These are phyloP conservation scores for Suillus ampliporus DNA, from an alignment of 768 basidiomycete species.

Conservation along the genomic window DNA sequence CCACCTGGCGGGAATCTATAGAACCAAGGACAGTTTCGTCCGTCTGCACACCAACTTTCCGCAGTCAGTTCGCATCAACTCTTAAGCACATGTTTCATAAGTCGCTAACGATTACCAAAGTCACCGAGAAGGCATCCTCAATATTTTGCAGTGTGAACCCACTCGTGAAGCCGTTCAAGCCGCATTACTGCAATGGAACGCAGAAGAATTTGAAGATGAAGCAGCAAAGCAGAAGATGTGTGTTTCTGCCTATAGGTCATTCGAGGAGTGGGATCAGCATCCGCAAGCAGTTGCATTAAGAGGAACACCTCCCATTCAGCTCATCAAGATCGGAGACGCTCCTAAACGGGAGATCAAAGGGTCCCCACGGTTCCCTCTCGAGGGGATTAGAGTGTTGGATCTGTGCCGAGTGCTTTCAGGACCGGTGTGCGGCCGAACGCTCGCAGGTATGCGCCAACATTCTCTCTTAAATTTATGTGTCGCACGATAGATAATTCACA, in stretches of 20 bases:
- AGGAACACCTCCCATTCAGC: constrained; percentile 47
- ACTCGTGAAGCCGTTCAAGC: constrained; percentile 44
- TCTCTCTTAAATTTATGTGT: background rate
- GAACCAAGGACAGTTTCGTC: constrained; percentile 57
- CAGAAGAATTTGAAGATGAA: constrained; percentile 52
- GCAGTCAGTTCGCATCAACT: constrained; percentile 46
- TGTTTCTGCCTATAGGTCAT: constrained; percentile 54
- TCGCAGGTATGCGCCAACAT: constrained; percentile 50
- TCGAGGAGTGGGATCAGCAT: constrained; percentile 54
- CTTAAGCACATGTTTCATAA: background rate
- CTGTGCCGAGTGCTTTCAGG: constrained; percentile 64
- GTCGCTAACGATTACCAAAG: constrained; percentile 32
- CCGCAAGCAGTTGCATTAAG: constrained; percentile 50
- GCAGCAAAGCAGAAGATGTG: constrained; percentile 53
- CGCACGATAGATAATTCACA: background rate
- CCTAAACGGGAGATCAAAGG: constrained; percentile 36
- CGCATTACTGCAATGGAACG: constrained; percentile 48
- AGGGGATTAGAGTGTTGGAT: constrained; percentile 61
- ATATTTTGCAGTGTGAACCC: constrained; percentile 44
- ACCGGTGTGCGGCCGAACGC: constrained; percentile 58
- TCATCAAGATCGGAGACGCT: constrained; percentile 55
- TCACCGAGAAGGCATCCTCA: constrained; percentile 55
- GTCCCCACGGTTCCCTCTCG: constrained; percentile 41
- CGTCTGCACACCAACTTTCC: constrained; percentile 70
- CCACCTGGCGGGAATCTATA: constrained; percentile 55